These are phyloP conservation scores for Kodamaea suecica DNA, from an alignment of 1,139 yeast species.

Conservation along the genomic window DNA sequence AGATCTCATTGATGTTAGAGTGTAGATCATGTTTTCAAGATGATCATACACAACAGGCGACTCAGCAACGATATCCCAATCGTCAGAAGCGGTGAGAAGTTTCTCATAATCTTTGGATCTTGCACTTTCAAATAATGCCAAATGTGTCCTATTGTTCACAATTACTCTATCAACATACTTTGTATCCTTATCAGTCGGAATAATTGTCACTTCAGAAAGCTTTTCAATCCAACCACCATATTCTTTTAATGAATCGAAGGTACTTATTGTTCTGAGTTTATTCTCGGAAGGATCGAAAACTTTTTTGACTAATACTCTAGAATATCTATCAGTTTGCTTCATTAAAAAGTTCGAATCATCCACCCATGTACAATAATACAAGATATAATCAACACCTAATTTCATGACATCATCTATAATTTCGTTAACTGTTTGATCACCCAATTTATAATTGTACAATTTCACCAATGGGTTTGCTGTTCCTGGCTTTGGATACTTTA, in stretches of 20 bases:
- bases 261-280: conserved; percentile 15
- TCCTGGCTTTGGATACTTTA: conserved; percentile 93
- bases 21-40: conserved; percentile 54
- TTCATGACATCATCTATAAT: conserved; percentile 13
- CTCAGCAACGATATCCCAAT: conserved; percentile 66
- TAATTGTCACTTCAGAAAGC: conserved; percentile 30
- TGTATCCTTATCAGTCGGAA: conserved; percentile 56
- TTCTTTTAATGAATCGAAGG: conserved; percentile 37
- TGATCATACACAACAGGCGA: conserved; percentile 56
- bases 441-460: conserved; percentile 44
- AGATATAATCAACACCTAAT: conserved; percentile 46
- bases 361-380: conserved; percentile 76
- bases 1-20: conserved; percentile 56
- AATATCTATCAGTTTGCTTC: conserved; percentile 69
- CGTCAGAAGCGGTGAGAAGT: conserved; percentile 51
- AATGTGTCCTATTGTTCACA: conserved; percentile 61
- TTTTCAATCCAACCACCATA: conserved; percentile 60
- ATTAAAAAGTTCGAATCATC: conserved; percentile 52
- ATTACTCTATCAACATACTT: conserved; percentile 77
- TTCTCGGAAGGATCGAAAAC: conserved; percentile 42
- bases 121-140: conserved; percentile 61
- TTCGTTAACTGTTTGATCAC: conserved; percentile 21
- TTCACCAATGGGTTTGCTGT: conserved; percentile 60
- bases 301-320: conserved; percentile 57
- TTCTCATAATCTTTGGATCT: conserved; percentile 41